Evolutionary conservation across 495 filamentous ascomycete genomes (phyloP), one percentile per base, ranked within the genome.

Genomic region (Antarctomyces pellizariae): DNA sequence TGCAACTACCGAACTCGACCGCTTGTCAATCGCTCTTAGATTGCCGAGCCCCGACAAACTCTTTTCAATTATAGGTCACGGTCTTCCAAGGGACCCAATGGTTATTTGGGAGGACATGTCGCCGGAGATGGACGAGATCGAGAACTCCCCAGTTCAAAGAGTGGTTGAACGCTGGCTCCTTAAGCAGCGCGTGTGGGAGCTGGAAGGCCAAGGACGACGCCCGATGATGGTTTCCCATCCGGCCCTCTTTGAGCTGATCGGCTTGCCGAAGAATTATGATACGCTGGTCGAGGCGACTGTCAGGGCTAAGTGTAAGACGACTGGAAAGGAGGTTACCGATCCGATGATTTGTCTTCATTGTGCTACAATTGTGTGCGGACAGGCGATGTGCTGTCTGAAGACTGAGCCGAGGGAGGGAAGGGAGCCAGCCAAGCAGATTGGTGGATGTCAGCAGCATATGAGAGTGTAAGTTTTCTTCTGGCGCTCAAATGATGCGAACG

Each of bases 321-420:
- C 79, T 2, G 79, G 80, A 29, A 86, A 83, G 45, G 82, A 92
- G 32, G 48, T 95, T 14, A 69, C 66, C 6, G 89, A 99, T 45
- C 79, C 86, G 1, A 71, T 64, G 33, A 64, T 99, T 22, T 99
- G 86, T 42, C 61, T 99, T 8, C 86, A 92, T 53, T 99, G 86
- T 39, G 86, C 84, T 4, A 83, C 83, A 5, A 74, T 99, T 17
- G 83, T 92, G 47, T 99, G 86, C 52, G 75, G 75, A 10, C 86
- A 99, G 50, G 76, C 74, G 14, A 69, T 80, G 15, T 99, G 86
- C 50, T 99, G 86, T 45, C 63, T 69, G 43, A 69, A 65, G 34
- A 56, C 66, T 33, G 60, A 66, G 26, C 28, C 30, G 13, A 16
- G 30, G 3, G 41, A 39, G 24, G 36, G 12, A 32, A 43, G 3